Percentiles rank a stretch among this genome's conserved stretches.
Conservation (phyloP, 2,329 filamentous ascomycete species). For the Pestalotiopsis sp. region DNA sequence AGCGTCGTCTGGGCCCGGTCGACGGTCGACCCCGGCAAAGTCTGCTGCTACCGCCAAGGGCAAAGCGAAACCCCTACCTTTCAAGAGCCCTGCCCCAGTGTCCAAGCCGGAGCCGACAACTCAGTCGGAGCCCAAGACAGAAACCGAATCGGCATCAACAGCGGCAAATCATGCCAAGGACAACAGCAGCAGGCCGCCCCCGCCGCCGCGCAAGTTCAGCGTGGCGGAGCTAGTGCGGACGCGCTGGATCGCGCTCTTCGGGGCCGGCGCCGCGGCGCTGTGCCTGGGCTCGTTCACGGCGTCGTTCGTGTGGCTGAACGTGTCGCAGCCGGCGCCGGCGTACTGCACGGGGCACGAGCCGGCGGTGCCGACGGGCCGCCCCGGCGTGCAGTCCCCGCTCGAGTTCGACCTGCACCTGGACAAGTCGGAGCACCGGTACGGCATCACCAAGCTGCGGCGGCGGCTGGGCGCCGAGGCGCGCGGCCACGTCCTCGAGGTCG, state of each 20-base stretch:
- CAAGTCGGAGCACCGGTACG: constrained; percentile 57
- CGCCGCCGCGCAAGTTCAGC: constrained; percentile 3
- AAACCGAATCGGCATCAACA: neutral
- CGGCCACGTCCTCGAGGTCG: constrained; percentile 64
- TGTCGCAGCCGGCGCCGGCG: constrained; percentile 1
- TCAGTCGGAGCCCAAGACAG: neutral
- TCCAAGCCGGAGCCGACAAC: neutral
- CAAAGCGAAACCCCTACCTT: neutral
- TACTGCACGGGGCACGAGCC: constrained; percentile 36
- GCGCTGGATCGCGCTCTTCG: constrained; percentile 46
- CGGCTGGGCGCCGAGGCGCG: constrained; percentile 47
- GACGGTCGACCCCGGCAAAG: neutral
- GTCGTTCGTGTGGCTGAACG: constrained; percentile 19
- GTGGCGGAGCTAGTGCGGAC: constrained; percentile 32
- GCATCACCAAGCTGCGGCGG: constrained; percentile 53
- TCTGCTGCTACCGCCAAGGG: neutral
- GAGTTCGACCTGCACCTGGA: constrained; percentile 62
- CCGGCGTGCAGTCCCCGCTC: constrained; percentile 49
- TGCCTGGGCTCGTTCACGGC: constrained; percentile 51
- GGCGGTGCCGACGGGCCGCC: constrained; percentile 47
- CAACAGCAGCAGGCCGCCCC: neutral
- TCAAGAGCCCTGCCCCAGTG: neutral
- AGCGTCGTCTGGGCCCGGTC: neutral
- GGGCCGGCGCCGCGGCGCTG: constrained; percentile 45
- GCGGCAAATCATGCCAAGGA: neutral